Evolutionary conservation across 192 early-diverging fungal genomes (phyloP), one percentile per base, ranked within the genome.

Genomic region (Umbelopsis ramanniana): DNA sequence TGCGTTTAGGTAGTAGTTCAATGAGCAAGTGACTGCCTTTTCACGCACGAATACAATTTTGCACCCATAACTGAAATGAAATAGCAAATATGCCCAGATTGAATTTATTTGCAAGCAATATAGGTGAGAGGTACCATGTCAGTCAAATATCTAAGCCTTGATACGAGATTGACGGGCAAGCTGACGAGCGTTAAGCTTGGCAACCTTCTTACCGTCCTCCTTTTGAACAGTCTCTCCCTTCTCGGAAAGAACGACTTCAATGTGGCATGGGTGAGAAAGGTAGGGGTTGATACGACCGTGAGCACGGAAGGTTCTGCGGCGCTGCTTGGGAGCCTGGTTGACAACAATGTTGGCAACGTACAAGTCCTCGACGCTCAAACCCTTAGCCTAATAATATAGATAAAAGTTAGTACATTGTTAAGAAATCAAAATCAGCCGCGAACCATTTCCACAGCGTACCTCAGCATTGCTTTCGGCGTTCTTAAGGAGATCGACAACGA

Each of bases 381-480:
- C 93, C 91, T 98, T 98, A 75, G 92, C 81, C 88, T 92, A 75
- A 46, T 26, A 45, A 43, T 78, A 38, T 48, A 17, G 50, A 29
- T 29, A 29, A 57, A 50, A 6, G n/a, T n/a, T 19, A 50, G 19
- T 50, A 50, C 6, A 63, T 26, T 2, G 6, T 22, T 17, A 5
- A 6, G 14, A 66, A 12, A 19, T 10, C 60, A 35, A 38, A 22
- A 35, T 15, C 40, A 43, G 11, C 8, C 11, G n/a, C 40, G 11
- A 11, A 43, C 8, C 40, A 11, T 4, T 43, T 43, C 6, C 40
- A 29, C 40, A 43, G 23, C 72, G 72, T 72, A 92, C 93, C 85
- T 94, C 93, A 73, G 96, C 96, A 87, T 98, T 98, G 84, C 88
- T 89, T 89, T 96, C 90, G 76, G 94, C 93, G 86, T 97, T 98